A percentile compares a stretch with the other conserved stretches of the same genome.
These are phyloP conservation scores for Eucalyptus cloeziana DNA, from an alignment of 345 rosid genomes.

Conservation along the genomic window DNA sequence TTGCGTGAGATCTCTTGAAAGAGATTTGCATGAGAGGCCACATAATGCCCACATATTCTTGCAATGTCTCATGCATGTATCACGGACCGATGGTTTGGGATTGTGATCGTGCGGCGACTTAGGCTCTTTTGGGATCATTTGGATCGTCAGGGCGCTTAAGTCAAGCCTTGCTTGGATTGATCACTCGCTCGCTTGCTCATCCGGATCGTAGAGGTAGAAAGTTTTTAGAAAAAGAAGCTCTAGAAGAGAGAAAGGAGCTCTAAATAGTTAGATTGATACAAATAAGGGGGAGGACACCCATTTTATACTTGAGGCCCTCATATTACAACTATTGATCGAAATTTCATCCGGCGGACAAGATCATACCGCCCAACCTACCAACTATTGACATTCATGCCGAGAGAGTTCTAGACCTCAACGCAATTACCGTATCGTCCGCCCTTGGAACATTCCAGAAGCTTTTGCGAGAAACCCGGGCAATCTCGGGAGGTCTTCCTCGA, in stretches of 20 bases:
- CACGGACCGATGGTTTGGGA: too few relatives aligned
- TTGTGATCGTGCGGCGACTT: too few relatives aligned
- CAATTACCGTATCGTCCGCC: fast-evolving
- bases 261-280: too few relatives aligned
- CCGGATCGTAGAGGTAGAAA: background rate
- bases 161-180: background rate
- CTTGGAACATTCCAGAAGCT: background rate
- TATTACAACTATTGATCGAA: background rate
- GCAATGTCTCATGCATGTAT: too few relatives aligned
- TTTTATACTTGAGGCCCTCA: background rate
- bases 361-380: background rate
- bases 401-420: too few relatives aligned
- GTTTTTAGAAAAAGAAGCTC: too few relatives aligned
- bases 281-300: background rate
- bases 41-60: too few relatives aligned
- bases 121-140: too few relatives aligned
- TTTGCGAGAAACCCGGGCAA: background rate
- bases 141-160: too few relatives aligned
- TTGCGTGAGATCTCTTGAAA: too few relatives aligned
- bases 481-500: background rate
- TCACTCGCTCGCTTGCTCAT: background rate
- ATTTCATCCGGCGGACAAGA: fast-evolving
- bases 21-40: too few relatives aligned
- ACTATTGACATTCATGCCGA: too few relatives aligned
- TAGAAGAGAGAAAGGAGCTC: background rate